Percentiles rank a stretch among this genome's conserved stretches.
phyloP scores from a whole-genome alignment of 768 basidiomycete genomes.

The Ramaria sp. region DNA sequence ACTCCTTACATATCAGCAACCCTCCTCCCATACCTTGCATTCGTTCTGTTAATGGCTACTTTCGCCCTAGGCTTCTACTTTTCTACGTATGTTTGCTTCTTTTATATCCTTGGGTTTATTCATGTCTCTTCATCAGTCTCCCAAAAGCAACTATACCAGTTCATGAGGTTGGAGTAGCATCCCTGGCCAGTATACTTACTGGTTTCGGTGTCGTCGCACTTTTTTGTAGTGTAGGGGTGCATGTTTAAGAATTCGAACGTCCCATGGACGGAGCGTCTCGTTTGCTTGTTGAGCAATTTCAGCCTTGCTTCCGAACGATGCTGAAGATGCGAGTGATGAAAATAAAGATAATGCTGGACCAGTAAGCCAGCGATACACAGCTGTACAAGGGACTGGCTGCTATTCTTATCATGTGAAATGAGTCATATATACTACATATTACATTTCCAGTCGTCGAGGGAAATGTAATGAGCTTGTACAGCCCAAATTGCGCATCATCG shows the following conservation, averaged over 20 bases:
- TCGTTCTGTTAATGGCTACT: conserved; percentile 59
- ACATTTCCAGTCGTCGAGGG: too few relatives aligned
- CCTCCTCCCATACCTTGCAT: conserved; percentile 65
- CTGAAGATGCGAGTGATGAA: too few relatives aligned
- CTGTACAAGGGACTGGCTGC: too few relatives aligned
- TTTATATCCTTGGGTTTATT: neutral
- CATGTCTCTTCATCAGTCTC: conserved; percentile 23
- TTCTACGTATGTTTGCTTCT: conserved; percentile 38
- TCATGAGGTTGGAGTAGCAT: conserved; percentile 61
- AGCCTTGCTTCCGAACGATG: too few relatives aligned
- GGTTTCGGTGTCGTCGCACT: conserved; percentile 86
- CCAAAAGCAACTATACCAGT: conserved; percentile 59
- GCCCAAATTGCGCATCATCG: too few relatives aligned
- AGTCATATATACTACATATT: too few relatives aligned
- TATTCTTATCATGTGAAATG: too few relatives aligned
- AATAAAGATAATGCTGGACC: too few relatives aligned
- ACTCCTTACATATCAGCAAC: conserved; percentile 54
- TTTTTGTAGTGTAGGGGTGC: conserved; percentile 78
- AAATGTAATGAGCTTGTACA: too few relatives aligned
- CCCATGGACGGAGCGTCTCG: neutral
- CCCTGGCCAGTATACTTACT: conserved; percentile 65
- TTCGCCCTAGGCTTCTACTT: conserved; percentile 88
- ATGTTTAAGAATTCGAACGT: conserved; percentile 37
- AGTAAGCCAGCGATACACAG: too few relatives aligned
- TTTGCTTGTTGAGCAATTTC: too few relatives aligned